These are phyloP conservation scores for Dictyophora rubrovolvata DNA, from an alignment of 768 basidiomycete genomes.

Conservation along the genomic window DNA sequence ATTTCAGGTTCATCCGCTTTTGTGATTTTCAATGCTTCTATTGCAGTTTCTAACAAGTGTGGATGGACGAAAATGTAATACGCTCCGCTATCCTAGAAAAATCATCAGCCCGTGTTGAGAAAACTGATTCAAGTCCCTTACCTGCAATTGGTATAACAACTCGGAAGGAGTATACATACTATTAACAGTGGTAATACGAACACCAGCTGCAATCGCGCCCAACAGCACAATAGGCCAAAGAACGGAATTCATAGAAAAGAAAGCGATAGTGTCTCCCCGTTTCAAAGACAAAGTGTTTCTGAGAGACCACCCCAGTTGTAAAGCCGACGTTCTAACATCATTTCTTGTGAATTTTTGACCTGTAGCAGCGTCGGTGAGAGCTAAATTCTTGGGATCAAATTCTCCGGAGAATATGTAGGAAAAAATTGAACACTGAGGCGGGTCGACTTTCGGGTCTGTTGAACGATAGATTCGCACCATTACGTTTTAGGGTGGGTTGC, in stretches of 20 bases:
- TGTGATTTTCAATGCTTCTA: slow-evolving; percentile 43
- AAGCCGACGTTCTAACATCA: slow-evolving; percentile 40
- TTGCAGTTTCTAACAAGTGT: slow-evolving; percentile 42
- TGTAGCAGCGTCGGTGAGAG: slow-evolving; percentile 58
- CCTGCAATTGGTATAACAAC: slow-evolving; percentile 55
- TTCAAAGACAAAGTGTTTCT: slow-evolving; percentile 22
- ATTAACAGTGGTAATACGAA: slow-evolving; percentile 65
- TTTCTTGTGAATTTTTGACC: slow-evolving; percentile 47
- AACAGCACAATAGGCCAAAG: slow-evolving; percentile 40
- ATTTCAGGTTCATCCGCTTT: slow-evolving; percentile 40
- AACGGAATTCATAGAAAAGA: slow-evolving; percentile 63
- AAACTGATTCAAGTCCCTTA: background rate
- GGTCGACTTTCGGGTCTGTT: slow-evolving; percentile 26
- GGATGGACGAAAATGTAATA: slow-evolving; percentile 55
- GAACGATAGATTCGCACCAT: slow-evolving; percentile 35
- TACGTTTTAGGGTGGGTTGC: background rate
- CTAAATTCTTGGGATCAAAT: slow-evolving; percentile 27
- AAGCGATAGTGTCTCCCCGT: slow-evolving; percentile 48
- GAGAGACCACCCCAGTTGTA: slow-evolving; percentile 52
- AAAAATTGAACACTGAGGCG: slow-evolving; percentile 36
- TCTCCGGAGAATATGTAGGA: slow-evolving; percentile 33
- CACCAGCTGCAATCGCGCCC: slow-evolving; percentile 49
- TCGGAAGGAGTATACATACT: slow-evolving; percentile 59
- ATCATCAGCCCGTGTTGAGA: background rate
- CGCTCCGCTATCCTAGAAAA: slow-evolving; percentile 43